Evolutionary conservation across 2,329 filamentous ascomycete genomes (phyloP), one percentile per base, ranked within the genome.

Genomic region (Dactylellina sp.): DNA sequence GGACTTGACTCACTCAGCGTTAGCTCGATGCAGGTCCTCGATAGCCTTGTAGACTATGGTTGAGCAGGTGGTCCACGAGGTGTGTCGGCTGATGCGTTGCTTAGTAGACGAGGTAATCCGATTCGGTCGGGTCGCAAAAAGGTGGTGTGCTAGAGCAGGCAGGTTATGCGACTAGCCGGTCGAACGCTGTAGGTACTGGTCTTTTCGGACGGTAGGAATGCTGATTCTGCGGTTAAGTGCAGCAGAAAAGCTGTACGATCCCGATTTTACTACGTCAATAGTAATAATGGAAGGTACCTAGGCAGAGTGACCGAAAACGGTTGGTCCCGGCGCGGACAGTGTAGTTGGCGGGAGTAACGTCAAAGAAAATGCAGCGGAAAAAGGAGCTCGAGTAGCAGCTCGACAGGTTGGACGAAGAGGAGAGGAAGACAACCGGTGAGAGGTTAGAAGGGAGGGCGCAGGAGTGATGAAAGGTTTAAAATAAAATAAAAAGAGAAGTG

Each of bases 101-200:
- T 72, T 50, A 49, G 61, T 65, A 72, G 68, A 72, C 68, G 68
- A 72, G 18, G 60, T 7, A 37, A 72, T 72, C 68, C 68, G 68
- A 72, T 72, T 72, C 68, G 68, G 68, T 64, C 60, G 60, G 60
- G 22, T 55, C 40, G 56, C 40, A 35, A 37, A 60, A 53, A 49
- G 20, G 16, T 16, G 56, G 56, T 68, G 63, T 57, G 56, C 35
- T 42, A 42, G 37, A 46, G 7, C 40, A 39, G 55, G n/a, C 7
- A 52, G 52, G 14, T 40, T 32, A 71, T 71, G 66, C 66, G 59
- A 64, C 59, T 50, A 57, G 66, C 66, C 66, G 66, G 47, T 50
- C 46, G 24, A 47, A 40, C 14, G 9, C 9, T 42, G 39, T 42
- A 42, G 39, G 39, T 42, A 42, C 39, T 42, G 32, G 42, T 1